A percentile compares a stretch with the other conserved stretches of the same genome.
Conservation (phyloP, 768 basidiomycete genomes). For the Cystofilobasidium bisporidii region DNA sequence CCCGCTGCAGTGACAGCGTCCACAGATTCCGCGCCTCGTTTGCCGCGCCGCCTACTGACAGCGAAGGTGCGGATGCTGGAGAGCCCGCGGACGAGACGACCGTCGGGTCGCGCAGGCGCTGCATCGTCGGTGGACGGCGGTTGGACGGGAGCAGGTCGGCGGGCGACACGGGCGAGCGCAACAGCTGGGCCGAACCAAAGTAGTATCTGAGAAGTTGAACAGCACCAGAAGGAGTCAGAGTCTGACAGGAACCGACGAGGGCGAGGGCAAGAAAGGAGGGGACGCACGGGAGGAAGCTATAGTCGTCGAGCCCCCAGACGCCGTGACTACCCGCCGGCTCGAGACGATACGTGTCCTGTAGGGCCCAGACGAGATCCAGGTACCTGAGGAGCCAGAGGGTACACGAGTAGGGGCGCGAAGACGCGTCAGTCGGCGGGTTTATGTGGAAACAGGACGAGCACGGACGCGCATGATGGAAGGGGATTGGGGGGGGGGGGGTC, state of each 20-base stretch:
- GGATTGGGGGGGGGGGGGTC: neutral
- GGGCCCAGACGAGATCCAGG: slow-evolving; percentile 62
- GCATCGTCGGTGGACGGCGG: too few relatives aligned
- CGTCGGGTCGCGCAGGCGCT: neutral
- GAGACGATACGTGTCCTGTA: slow-evolving; percentile 79
- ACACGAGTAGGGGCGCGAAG: neutral
- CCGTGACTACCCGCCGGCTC: slow-evolving; percentile 97
- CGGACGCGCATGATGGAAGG: too few relatives aligned
- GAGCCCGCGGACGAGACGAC: neutral
- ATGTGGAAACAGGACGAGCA: too few relatives aligned
- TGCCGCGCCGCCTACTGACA: too few relatives aligned
- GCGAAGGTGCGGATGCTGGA: neutral
- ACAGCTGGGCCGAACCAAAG: slow-evolving; percentile 49
- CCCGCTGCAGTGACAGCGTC: neutral
- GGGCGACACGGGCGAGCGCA: slow-evolving; percentile 31
- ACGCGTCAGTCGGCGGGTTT: neutral
- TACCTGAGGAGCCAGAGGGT: slow-evolving; percentile 50
- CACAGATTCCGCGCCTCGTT: neutral
- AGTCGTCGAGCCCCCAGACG: slow-evolving; percentile 96
- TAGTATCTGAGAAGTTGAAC: neutral
- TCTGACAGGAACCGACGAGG: neutral
- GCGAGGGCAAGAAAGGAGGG: neutral
- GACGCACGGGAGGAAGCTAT: slow-evolving; percentile 58
- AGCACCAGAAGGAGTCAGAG: neutral
- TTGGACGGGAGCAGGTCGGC: neutral